Conservation (phyloP, 495 filamentous ascomycete genomes). For the Geoglossum glabrum region DNA sequence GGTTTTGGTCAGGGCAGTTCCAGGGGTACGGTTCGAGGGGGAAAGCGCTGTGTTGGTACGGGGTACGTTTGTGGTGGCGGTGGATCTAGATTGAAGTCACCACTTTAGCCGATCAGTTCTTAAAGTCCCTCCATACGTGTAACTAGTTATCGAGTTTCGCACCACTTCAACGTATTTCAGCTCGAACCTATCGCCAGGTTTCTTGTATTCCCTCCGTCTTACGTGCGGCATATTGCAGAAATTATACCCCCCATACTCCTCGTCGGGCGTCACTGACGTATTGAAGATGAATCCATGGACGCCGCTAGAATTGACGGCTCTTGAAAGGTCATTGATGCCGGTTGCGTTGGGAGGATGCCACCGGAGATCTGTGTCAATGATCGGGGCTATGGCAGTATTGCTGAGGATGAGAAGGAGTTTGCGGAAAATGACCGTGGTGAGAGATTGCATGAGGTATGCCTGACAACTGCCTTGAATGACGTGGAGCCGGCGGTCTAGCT, state of each 20-base stretch:
- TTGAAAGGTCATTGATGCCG: conserved; percentile 33
- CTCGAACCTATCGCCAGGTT: conserved; percentile 25
- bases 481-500: no score
- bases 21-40: conserved; percentile 42
- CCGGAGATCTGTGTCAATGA: conserved; percentile 18
- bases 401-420: no score
- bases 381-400: no score
- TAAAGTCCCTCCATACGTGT: neutral
- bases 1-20: conserved; percentile 37
- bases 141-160: conserved; percentile 8
- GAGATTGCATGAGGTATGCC: no score
- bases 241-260: conserved; percentile 37
- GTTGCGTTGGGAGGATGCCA: conserved; percentile 40
- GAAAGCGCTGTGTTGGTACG: conserved; percentile 47
- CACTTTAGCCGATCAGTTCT: no score
- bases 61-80: conserved; percentile 54
- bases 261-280: conserved; percentile 26
- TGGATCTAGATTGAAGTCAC: conserved; percentile 33
- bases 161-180: conserved; percentile 48
- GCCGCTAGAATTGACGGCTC: conserved; percentile 28
- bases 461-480: no score
- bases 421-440: no score
- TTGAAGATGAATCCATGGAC: conserved; percentile 47
- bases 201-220: conserved; percentile 32
- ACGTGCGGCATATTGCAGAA: conserved; percentile 67